These are phyloP conservation scores for Ganoderma multipileum DNA, from an alignment of 1,284 basidiomycete genomes.

Conservation along the genomic window DNA sequence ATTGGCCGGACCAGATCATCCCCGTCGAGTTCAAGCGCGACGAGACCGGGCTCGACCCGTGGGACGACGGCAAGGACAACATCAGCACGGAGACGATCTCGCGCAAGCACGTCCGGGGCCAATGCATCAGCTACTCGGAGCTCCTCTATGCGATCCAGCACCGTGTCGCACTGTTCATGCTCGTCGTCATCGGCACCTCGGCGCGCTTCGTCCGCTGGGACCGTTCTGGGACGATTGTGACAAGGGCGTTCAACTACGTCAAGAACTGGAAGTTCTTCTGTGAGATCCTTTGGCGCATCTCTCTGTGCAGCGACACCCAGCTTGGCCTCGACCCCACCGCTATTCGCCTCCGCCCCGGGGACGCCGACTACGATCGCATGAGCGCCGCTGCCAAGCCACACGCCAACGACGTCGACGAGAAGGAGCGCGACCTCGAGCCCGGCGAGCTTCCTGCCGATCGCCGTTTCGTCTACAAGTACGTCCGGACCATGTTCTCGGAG, in stretches of 20 bases:
- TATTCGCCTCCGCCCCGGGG: background rate
- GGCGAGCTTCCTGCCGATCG: background rate
- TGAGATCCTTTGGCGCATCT: conserved; percentile 30
- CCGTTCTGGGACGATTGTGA: conserved; percentile 11
- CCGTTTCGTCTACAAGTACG: conserved; percentile 13
- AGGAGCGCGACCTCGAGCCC: background rate
- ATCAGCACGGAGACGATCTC: background rate
- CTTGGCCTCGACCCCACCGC: conserved; percentile 28
- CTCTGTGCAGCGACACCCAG: conserved; percentile 37
- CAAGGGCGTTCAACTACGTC: conserved; percentile 17
- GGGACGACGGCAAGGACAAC: conserved; percentile 7
- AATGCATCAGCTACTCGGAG: conserved; percentile 13
- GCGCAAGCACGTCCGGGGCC: background rate
- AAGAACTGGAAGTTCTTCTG: conserved; percentile 8
- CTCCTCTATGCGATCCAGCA: conserved; percentile 9
- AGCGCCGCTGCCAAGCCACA: background rate
- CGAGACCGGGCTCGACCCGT: background rate
- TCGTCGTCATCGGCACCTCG: conserved; percentile 9
- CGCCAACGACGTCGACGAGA: conserved; percentile 1
- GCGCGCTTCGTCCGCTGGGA: conserved; percentile 19
- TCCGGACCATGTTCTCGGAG: conserved; percentile 7
- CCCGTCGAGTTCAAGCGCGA: conserved; percentile 16
- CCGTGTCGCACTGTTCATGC: conserved; percentile 11
- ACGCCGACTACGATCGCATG: conserved; percentile 15
- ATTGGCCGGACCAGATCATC: conserved; percentile 9